These are phyloP conservation scores for Apiotrichum porosum DNA, from an alignment of 1,284 basidiomycete genomes.

Conservation along the genomic window DNA sequence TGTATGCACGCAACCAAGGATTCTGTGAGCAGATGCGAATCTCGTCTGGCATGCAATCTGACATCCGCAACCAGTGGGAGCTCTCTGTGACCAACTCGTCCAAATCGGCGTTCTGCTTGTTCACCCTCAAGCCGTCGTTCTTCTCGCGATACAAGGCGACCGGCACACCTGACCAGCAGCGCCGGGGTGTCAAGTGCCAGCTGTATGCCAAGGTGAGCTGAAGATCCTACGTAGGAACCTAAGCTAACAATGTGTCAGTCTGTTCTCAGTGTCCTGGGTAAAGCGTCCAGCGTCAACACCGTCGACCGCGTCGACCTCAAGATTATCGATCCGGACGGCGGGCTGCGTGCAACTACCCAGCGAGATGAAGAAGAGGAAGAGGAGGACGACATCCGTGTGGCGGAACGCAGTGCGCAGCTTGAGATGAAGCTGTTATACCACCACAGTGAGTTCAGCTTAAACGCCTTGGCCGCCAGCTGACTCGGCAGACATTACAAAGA, in stretches of 20 bases:
- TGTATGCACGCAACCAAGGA: constrained; percentile 39
- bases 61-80: constrained; percentile 33
- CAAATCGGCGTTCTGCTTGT: constrained; percentile 45
- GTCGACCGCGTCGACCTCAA: constrained; percentile 42
- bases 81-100: constrained; percentile 43
- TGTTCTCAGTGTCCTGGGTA: constrained; percentile 42
- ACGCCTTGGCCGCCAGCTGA: not conserved
- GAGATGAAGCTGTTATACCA: constrained; percentile 43
- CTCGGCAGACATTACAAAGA: constrained; percentile 44
- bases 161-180: constrained; percentile 23
- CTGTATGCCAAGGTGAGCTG: constrained; percentile 43
- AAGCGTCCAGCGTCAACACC: constrained; percentile 31
- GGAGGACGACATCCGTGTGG: constrained; percentile 11
- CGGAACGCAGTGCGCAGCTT: constrained; percentile 8
- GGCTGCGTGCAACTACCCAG: constrained; percentile 11
- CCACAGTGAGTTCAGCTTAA: constrained; percentile 33
- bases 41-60: not conserved
- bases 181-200: constrained; percentile 40
- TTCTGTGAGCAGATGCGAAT: constrained; percentile 21
- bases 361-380: constrained; percentile 11
- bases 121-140: constrained; percentile 38
- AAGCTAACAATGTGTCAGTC: constrained; percentile 26
- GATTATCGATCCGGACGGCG: constrained; percentile 37
- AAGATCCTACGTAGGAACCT: not conserved
- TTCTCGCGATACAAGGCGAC: constrained; percentile 35